These are phyloP conservation scores for Cladophialophora immunda DNA, from an alignment of 2,329 filamentous ascomycete genomes.

Conservation along the genomic window DNA sequence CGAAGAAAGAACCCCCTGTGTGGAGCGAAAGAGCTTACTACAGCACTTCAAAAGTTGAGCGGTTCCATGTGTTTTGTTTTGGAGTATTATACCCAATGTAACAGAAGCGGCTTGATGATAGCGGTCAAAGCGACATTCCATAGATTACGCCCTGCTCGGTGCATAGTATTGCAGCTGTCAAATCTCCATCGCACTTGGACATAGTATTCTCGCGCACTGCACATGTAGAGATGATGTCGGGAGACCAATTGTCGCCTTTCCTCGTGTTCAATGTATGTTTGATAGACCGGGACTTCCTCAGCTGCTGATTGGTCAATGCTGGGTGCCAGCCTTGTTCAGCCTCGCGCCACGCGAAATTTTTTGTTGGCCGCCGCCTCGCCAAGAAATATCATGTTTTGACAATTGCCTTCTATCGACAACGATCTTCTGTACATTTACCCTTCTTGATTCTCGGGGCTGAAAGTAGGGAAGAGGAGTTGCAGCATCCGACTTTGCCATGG, in stretches of 20 bases:
- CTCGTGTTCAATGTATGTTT: too few species aligned
- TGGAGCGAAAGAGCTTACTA: background rate
- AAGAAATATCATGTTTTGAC: constrained; percentile 15
- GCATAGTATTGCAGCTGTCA: constrained; percentile 2
- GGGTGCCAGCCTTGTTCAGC: constrained; percentile 17
- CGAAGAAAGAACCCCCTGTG: background rate
- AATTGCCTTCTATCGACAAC: constrained; percentile 2
- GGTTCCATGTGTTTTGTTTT: constrained; percentile 12
- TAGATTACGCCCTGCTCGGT: constrained; percentile 9
- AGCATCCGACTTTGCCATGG: constrained; percentile 28
- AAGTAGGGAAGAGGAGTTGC: background rate
- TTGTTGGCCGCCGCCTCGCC: constrained; percentile 2
- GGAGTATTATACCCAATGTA: constrained; percentile 18
- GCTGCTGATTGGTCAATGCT: background rate
- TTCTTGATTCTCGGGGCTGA: background rate
- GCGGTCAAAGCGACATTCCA: constrained; percentile 12
- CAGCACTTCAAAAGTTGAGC: constrained; percentile 6
- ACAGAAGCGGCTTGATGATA: constrained; percentile 17
- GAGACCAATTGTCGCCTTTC: too few species aligned
- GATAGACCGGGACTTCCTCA: background rate
- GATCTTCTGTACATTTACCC: background rate
- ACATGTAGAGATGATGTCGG: too few species aligned
- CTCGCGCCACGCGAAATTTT: constrained; percentile 22
- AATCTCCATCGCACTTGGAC: background rate
- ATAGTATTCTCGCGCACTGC: background rate